Evolutionary conservation across 192 early-diverging fungal species (phyloP), one percentile per base, ranked within the genome.

Genomic region (Radiomyces spectabilis): DNA sequence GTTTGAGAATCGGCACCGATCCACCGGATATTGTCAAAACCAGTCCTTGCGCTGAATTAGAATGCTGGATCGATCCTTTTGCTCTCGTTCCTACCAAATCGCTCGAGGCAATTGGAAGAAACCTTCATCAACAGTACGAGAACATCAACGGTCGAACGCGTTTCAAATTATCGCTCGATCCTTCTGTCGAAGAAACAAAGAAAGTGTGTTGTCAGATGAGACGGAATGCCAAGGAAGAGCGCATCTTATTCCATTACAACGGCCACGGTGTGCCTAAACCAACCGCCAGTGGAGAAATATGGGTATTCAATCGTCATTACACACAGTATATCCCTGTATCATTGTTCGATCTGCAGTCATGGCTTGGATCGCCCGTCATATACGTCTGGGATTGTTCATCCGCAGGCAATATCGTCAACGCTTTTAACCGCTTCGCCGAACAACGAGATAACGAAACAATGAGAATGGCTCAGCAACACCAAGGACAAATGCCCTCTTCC

Each of bases 281-380:
- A 12, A 96, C 94, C 10, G 65, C 76, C 12, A 89, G 87, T 54
- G 96, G 96, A 45, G 96, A 99, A 61, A 89, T 97, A 39, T 99
- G 96, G 96, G 94, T 94, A 32, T 99, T 99, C 60, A 97, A 99
- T 77, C 89, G 88, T 61, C 85, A 85, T 51, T 97, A 93, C 77
- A 96, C 94, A 30, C 96, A 99, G 77, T 99, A 99, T 74, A 93
- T 99, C 53, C 96, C 96, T 5, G 86, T 95, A 15, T 89, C 85
- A 29, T 70, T 95, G 7, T 80, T 89, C 63, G 93, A 96, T 60
- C 72, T 99, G 42, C 92, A 96, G 72, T 83, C 82, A 33, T 95
- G 92, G 91, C 71, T 99, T 4, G 96, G 96, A 26, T 89, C 94
- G 3, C 96, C 96, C 8, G 87, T 87, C 40, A 89, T 97, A 37